Evolutionary conservation across 1,139 yeast species (phyloP).

Genomic region (Saccharomyces hybrid): DNA sequence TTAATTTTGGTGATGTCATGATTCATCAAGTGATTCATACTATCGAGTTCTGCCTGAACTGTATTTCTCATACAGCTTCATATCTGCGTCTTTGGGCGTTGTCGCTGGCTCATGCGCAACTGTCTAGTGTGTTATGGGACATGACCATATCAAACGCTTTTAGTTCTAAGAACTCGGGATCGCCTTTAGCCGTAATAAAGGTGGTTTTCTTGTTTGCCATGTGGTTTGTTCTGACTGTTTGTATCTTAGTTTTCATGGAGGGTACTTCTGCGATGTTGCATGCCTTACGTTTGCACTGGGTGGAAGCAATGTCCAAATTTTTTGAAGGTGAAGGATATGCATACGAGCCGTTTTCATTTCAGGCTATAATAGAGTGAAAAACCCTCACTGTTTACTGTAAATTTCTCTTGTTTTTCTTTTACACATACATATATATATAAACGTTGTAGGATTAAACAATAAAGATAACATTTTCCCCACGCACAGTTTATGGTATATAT

Average conservation of each 20-base stretch:
- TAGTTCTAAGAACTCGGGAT: conserved; percentile 33
- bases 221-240: conserved; percentile 72
- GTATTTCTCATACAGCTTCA: conserved; percentile 76
- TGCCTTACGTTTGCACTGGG: conserved; percentile 80
- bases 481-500: neutral
- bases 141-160: conserved; percentile 66
- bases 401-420: neutral
- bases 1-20: conserved; percentile 67
- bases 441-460: neutral
- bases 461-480: neutral
- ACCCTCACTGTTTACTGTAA: neutral
- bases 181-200: conserved; percentile 29
- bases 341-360: conserved; percentile 61
- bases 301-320: conserved; percentile 78
- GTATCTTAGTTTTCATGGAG: conserved; percentile 73
- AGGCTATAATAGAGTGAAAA: conserved; percentile 5
- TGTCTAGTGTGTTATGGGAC: conserved; percentile 66
- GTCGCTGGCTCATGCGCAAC: conserved; percentile 71
- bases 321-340: conserved; percentile 76
- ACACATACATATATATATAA: neutral
- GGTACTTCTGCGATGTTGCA: conserved; percentile 87
- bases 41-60: conserved; percentile 68
- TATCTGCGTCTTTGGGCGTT: conserved; percentile 74
- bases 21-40: conserved; percentile 77
- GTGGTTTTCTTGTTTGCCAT: conserved; percentile 50